Conservation (phyloP, 2,329 filamentous ascomycete species). For the Metarhizium album region DNA sequence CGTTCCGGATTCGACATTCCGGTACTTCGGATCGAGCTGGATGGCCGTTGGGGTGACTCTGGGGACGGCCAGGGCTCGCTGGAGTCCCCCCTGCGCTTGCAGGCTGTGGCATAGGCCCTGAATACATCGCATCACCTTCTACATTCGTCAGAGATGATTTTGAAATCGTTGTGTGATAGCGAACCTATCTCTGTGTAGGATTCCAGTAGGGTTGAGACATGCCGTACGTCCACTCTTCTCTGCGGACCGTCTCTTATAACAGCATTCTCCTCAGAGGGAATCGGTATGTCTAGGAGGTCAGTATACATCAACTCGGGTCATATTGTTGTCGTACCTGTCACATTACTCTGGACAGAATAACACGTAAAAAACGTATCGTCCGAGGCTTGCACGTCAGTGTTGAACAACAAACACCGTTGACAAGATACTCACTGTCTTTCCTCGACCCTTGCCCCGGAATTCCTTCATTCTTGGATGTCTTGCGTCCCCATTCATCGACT, state of each 20-base stretch:
- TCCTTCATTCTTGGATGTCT: neutral
- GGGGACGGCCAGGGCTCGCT: neutral
- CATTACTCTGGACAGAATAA: neutral
- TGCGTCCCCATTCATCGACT: constrained; percentile 1
- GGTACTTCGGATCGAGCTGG: neutral
- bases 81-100: neutral
- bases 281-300: neutral
- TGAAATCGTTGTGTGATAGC: neutral
- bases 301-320: neutral
- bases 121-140: neutral
- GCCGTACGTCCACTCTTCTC: neutral
- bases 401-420: neutral
- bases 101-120: neutral
- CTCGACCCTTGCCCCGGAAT: neutral
- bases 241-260: constrained; percentile 4
- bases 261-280: neutral
- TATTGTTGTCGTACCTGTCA: neutral
- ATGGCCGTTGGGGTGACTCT: neutral
- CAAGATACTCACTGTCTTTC: neutral
- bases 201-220: neutral
- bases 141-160: neutral
- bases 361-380: constrained; percentile 2
- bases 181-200: neutral
- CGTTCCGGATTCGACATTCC: neutral
- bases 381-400: neutral